phyloP scores from a whole-genome alignment of 495 filamentous ascomycete species.

The Neurospora discreta region DNA sequence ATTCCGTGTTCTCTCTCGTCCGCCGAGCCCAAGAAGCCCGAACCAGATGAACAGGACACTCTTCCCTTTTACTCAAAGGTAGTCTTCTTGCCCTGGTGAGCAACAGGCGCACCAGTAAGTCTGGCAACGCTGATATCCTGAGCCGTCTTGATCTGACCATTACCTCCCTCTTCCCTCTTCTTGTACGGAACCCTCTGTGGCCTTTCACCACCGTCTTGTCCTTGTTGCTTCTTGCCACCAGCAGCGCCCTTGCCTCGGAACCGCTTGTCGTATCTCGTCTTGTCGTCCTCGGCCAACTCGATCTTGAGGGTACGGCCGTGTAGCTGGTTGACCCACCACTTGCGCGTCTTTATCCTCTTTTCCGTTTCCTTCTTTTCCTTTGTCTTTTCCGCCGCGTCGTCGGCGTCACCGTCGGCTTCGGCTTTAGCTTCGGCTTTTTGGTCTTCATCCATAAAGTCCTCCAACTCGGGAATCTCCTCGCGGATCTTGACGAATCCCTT shows the following conservation, averaged over 20 bases:
- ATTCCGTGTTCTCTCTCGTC: background rate
- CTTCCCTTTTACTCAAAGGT: conserved; percentile 52
- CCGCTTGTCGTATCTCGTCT: conserved; percentile 80
- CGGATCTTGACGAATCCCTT: conserved; percentile 62
- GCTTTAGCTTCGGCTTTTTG: conserved; percentile 31
- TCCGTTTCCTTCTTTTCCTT: conserved; percentile 8
- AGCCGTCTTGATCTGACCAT: conserved; percentile 8
- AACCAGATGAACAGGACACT: background rate
- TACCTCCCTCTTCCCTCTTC: conserved; percentile 1
- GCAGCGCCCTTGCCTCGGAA: conserved; percentile 56
- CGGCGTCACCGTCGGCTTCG: conserved; percentile 1
- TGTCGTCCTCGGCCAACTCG: conserved; percentile 87
- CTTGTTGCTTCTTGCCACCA: background rate
- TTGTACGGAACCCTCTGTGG: background rate
- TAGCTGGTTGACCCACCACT: conserved; percentile 74
- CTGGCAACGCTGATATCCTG: conserved; percentile 34
- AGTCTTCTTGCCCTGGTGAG: conserved; percentile 70
- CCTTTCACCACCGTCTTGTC: conserved; percentile 2
- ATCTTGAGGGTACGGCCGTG: conserved; percentile 69
- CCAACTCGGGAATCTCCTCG: conserved; percentile 41
- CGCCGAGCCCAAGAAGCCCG: background rate
- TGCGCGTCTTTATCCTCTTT: conserved; percentile 49
- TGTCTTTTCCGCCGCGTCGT: background rate
- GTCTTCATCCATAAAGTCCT: conserved; percentile 47
- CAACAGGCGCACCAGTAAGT: conserved; percentile 65